Evolutionary conservation across 1,139 yeast genomes (phyloP), one percentile per base, ranked within the genome.

Genomic region (Blastobotrys persicus): DNA sequence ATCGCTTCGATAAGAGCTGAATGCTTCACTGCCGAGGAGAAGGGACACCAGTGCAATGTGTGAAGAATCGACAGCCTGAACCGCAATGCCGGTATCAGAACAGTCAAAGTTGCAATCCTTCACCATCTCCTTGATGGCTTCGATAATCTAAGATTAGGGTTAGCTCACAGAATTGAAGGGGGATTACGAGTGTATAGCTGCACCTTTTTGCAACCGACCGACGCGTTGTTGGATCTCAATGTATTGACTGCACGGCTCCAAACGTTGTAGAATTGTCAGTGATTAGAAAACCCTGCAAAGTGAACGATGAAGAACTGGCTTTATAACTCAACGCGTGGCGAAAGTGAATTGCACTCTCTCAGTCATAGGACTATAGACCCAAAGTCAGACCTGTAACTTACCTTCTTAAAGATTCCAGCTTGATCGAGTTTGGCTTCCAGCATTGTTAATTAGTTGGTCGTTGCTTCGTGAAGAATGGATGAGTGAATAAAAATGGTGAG

Each of bases 61-160:
- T 32, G 98, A 89, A 66, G 89, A 95, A 71, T 92, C 99, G 61
- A 92, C 95, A 18, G 98, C 98, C 74, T 92, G 98, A 19, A 94
- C 94, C 16, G 95, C 86, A 62, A 92, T 85, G 57, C 99, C 99
- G 57, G 84, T 81, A 69, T 88, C 95, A 17, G 95, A 82, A 73
- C 98, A 92, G 73, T 91, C 95, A 77, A 92, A 88, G 78, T 92
- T 92, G 75, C 97, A 92, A 62, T 89, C 78, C 65, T 87, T 87
- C 56, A 92, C 96, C 66, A 95, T 83, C 66, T 92, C 98, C 68
- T 88, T 87, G 67, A 89, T 85, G 52, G 97, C 83, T 62, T 92
- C 98, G 64, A 89, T 85, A 64, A 88, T 82, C 78, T 72, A 38
- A 9, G 13, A 6, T 23, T 19, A 14, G 12, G 14, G 38, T 32